These are phyloP conservation scores for Ascochyta rabiei DNA, from an alignment of 2,329 filamentous ascomycete species.

Conservation along the genomic window DNA sequence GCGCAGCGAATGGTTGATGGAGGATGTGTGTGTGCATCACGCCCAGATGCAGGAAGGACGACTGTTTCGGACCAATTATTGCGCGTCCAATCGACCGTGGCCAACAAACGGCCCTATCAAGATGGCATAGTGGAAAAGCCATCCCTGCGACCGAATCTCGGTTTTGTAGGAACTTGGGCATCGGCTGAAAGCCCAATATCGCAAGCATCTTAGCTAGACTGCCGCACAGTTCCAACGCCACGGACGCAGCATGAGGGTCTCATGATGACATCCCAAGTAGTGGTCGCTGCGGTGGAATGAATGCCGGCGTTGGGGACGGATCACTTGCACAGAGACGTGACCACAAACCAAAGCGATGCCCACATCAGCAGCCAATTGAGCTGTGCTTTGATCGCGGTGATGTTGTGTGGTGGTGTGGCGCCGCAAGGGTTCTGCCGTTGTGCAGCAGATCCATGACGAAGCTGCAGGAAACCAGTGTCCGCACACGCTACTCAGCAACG, in stretches of 20 bases:
- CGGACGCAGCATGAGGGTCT: background rate
- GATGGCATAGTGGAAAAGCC: background rate
- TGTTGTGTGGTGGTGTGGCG: background rate
- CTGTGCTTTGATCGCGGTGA: background rate
- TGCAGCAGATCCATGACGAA: slow-evolving; percentile 2
- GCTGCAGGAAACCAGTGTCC: background rate
- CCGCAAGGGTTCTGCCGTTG: background rate
- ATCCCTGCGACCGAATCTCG: background rate
- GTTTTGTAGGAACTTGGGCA: background rate
- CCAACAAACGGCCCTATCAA: background rate
- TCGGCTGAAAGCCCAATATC: background rate
- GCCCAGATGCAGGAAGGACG: background rate
- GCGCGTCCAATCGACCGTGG: background rate
- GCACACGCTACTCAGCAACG: background rate
- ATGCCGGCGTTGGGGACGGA: background rate
- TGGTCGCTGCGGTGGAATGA: background rate
- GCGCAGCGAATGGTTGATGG: background rate
- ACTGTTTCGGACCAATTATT: background rate
- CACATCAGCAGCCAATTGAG: background rate
- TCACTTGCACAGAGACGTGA: background rate
- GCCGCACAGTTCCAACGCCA: background rate
- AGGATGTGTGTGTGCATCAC: background rate
- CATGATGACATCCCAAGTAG: background rate
- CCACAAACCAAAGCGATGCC: background rate
- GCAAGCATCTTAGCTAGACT: background rate